Base-by-base conservation (phyloP, 352 stramenopile genomes). In the Thalassiosira livingstoniorum region DNA sequence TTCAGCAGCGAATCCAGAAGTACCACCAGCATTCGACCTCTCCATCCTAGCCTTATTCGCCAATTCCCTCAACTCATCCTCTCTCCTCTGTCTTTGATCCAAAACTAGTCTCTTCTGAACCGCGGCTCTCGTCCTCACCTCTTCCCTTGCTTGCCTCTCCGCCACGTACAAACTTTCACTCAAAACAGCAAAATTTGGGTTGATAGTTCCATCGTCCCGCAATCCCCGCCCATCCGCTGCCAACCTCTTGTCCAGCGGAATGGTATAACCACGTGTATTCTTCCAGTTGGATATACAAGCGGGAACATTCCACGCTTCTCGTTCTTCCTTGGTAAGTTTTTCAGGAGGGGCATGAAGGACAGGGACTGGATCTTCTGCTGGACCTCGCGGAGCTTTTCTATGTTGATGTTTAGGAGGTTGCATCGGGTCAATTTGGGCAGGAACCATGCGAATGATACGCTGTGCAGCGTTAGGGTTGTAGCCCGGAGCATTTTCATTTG, bases 201-300 rank as follows among this genome's bases (percentile, higher is more conserved):
- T 99, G 55, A 99, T 97, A 0, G 96, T 98, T 0, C 94, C 97
- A 69, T 93, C 80, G 74, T 99, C 96, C 75, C 98, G 94, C 64
- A 99, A 91, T 2, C 97, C 97, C 32, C 97, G 95, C 37, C 98
- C 98, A 89, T 99, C 98, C 18, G 97, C 97, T 0, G 98, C 98
- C 21, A 99, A 94, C 34, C 98, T 96, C 92, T 99, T 99, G 90
- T 99, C 98, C 43, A 99, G 89, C 29, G 98, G 97, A 87, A 99
- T 99, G 4, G 97, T 99, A 85, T 99, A 99, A 0, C 98, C 98
- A 18, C 92, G 86, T 7, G 96, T 96, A 92, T 99, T 99, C 85
- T 99, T 99, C 98, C 97, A 99, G 87, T 99, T 99, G 35, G 97
- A 99, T 75, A 99, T 98, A 83, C 97, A 98, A 13, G 98, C 97